A percentile compares a stretch with the other conserved stretches of the same genome.
Conservation (phyloP, 129 eudicot species). For the Artemisia annua region DNA sequence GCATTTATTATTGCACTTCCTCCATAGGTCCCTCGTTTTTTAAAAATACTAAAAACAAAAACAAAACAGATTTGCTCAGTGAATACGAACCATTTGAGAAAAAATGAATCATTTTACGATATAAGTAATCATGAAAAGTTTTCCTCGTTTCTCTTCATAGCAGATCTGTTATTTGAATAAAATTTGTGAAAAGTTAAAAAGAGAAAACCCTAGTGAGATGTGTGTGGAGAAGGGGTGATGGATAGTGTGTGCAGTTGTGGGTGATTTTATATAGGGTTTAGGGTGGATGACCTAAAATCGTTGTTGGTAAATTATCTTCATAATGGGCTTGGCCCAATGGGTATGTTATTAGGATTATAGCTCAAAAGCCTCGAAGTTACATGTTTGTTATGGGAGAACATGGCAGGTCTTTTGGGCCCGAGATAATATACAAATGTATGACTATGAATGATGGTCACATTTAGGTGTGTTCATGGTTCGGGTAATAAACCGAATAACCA, state of each 20-base stretch:
- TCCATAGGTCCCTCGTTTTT: constrained; percentile 82
- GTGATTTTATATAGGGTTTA: constrained; percentile 18
- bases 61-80: constrained; percentile 48
- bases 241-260: background rate
- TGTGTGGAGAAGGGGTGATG: background rate
- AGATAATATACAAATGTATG: too few relatives aligned
- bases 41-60: background rate
- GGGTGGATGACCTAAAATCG: background rate
- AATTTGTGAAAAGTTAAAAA: background rate
- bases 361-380: too few relatives aligned
- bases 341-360: too few relatives aligned
- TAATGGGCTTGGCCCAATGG: constrained; percentile 24
- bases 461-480: too few relatives aligned
- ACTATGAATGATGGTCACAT: too few relatives aligned
- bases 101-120: constrained; percentile 48
- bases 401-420: too few relatives aligned
- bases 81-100: constrained; percentile 77
- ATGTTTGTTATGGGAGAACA: too few relatives aligned
- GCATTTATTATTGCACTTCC: constrained; percentile 56
- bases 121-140: constrained; percentile 36
- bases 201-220: constrained; percentile 7
- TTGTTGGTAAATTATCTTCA: background rate
- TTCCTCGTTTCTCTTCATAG: constrained; percentile 55
- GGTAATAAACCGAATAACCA: too few relatives aligned
- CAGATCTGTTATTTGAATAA: constrained; percentile 13